Base-by-base conservation (phyloP, 2,329 filamentous ascomycete species). In the Trichoderma sp. region DNA sequence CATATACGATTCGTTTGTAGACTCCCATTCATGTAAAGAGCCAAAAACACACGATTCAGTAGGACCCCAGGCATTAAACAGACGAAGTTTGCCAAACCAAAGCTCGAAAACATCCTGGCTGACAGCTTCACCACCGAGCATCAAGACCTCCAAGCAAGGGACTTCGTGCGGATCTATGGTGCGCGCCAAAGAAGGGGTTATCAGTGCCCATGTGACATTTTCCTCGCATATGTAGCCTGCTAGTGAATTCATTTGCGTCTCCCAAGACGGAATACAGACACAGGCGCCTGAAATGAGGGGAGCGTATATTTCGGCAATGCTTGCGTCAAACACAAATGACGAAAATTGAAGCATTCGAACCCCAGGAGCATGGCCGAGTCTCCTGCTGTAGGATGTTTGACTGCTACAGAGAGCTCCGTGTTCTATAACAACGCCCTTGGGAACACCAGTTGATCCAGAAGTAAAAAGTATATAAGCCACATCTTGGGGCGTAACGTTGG, bases 341-440 rank as follows among this genome's bases (percentile, higher is more conserved):
- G 66, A 63, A 24, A 74, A 74, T 66, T 74, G 73, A 7, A 74
- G 63, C 61, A 71, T 71, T 1, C 64, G 47, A 3, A 72, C 71
- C n/a, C 63, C 64, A 34, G 62, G 21, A 18, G 57, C 51, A 36
- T 56, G 43, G 24, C 60, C 68, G 39, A 72, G 68, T 47, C 39
- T 43, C 21, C 57, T 71, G 26, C 32, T 51, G 14, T 30, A 39
- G 56, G 66, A 47, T 5, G 43, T 72, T 14, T 70, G 65, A 15
- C 71, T 72, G 21, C 62, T 72, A 36, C 63, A 67, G 34, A 72
- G 62, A 26, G 72, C n/a, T 7, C 64, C 39, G 24, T 76, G 75
- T 6, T 74, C 70, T 47, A 75, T 71, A 9, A 76, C 71, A 1
- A 76, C 63, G 6, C 75, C 75, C 57, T 76, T 76, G 15, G 75